phyloP scores from a whole-genome alignment of 2,329 filamentous ascomycete genomes.

The Colletotrichum scovillei region DNA sequence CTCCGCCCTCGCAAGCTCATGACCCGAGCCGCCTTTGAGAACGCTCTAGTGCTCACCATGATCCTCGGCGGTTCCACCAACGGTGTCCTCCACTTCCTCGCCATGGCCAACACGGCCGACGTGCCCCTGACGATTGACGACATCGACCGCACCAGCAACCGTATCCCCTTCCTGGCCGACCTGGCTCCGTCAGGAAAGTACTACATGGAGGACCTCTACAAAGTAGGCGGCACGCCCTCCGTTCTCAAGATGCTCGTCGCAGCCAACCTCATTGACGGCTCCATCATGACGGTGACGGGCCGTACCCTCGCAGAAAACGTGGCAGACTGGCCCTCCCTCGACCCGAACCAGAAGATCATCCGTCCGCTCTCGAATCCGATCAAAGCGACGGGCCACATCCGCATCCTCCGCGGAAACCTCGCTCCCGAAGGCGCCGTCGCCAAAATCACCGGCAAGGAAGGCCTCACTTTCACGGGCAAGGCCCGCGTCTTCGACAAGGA shows the following conservation, averaged over 20 bases:
- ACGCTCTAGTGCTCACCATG: slow-evolving; percentile 91
- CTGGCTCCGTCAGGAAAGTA: slow-evolving; percentile 86
- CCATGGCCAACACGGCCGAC: slow-evolving; percentile 88
- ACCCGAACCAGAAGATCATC: slow-evolving; percentile 86
- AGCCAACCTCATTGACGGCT: slow-evolving; percentile 79
- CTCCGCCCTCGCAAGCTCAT: slow-evolving; percentile 85
- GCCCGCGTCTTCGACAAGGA: slow-evolving; percentile 92
- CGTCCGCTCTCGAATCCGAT: slow-evolving; percentile 77
- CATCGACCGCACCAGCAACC: slow-evolving; percentile 82
- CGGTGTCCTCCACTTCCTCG: slow-evolving; percentile 87
- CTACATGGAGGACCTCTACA: slow-evolving; percentile 89
- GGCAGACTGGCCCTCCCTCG: slow-evolving; percentile 78
- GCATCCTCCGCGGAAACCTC: slow-evolving; percentile 88
- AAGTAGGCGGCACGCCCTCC: slow-evolving; percentile 85
- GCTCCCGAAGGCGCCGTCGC: slow-evolving; percentile 91
- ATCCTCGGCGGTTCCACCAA: slow-evolving; percentile 92
- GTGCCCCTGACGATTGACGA: slow-evolving; percentile 84
- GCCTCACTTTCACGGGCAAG: slow-evolving; percentile 81
- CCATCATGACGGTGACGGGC: slow-evolving; percentile 84
- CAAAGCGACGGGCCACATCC: slow-evolving; percentile 87
- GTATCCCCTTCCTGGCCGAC: slow-evolving; percentile 88
- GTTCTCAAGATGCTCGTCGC: slow-evolving; percentile 89
- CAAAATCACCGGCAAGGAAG: slow-evolving; percentile 97
- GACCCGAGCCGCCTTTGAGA: slow-evolving; percentile 85
- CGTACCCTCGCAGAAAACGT: slow-evolving; percentile 87